Conservation (phyloP, 2,329 filamentous ascomycete genomes). For the Aspergillus ustus region DNA sequence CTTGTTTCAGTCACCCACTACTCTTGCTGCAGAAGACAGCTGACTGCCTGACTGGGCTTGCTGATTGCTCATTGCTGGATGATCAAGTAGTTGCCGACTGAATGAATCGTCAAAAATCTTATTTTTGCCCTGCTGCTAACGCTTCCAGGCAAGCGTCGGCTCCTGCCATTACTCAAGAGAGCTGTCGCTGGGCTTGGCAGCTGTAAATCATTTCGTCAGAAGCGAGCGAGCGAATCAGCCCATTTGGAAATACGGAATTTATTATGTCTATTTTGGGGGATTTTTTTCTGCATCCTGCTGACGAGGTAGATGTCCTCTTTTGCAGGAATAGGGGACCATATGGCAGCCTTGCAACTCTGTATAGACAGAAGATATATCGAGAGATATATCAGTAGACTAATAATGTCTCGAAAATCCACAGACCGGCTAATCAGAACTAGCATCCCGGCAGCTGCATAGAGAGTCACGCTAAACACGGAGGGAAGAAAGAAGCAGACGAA, state of each 20-base stretch:
- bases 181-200: not conserved
- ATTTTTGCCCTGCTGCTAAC: not conserved
- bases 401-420: not conserved
- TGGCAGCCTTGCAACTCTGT: too few relatives aligned
- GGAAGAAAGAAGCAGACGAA: not conserved
- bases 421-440: not conserved
- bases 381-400: not conserved
- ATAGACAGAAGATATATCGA: not conserved
- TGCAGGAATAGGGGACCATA: not conserved
- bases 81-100: not conserved
- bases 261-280: not conserved
- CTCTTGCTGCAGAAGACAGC: not conserved
- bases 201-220: slow-evolving; percentile 13
- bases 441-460: not conserved
- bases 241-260: not conserved
- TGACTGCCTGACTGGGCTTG: not conserved
- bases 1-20: not conserved
- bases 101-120: not conserved
- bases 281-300: not conserved
- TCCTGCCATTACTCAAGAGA: not conserved
- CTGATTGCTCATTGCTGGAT: not conserved
- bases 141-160: not conserved
- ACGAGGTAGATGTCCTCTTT: not conserved
- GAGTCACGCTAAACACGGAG: not conserved
- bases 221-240: not conserved